phyloP scores from a whole-genome alignment of 257 asterid species.

The Capsicum pubescens region DNA sequence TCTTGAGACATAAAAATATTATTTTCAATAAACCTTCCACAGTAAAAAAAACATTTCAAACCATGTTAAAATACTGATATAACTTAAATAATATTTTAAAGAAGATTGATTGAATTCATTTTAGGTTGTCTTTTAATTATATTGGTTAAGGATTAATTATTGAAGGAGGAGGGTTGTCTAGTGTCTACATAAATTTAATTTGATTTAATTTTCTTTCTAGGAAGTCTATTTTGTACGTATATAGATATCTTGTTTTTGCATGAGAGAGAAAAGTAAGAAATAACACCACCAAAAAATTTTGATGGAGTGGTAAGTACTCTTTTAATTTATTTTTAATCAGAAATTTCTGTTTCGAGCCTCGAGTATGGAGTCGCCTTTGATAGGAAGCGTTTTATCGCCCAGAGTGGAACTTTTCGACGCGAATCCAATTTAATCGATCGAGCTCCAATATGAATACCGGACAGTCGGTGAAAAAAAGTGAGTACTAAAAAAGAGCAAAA shows the following conservation, averaged over 20 bases:
- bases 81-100: not conserved
- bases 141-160: slow-evolving; percentile 48
- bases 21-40: not conserved
- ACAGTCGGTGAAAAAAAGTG: no score
- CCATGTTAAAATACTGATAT: rapidly evolving
- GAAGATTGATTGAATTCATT: slow-evolving; percentile 29
- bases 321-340: no score
- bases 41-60: not conserved
- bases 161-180: slow-evolving; percentile 35
- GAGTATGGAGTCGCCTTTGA: no score
- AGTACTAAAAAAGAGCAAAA: slow-evolving; percentile 1
- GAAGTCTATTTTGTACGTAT: slow-evolving; percentile 59
- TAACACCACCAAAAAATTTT: no score
- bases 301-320: no score
- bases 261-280: slow-evolving; percentile 38
- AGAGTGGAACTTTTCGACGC: no score
- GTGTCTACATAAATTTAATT: not conserved
- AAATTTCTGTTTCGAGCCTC: no score
- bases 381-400: no score
- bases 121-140: slow-evolving; percentile 34
- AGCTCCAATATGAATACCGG: no score
- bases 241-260: slow-evolving; percentile 39
- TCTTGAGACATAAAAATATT: not conserved
- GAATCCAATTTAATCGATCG: no score
- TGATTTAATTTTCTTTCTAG: slow-evolving; percentile 40